Conservation (phyloP, 2,329 filamentous ascomycete species). For the Aureobasidium subglaciale region DNA sequence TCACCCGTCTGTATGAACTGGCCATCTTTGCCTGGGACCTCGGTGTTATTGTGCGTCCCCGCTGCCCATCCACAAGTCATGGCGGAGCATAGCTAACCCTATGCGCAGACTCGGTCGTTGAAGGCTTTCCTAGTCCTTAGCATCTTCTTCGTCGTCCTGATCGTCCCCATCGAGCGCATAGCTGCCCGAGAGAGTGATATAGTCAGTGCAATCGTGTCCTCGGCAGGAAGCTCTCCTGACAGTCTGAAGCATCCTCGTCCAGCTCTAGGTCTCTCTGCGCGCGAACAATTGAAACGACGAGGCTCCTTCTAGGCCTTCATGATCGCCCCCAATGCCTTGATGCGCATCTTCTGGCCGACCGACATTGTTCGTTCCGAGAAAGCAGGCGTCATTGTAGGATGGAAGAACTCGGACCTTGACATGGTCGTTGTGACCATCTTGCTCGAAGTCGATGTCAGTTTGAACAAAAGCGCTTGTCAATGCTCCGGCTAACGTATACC, state of each 20-base stretch:
- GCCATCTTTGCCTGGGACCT: conserved; percentile 97
- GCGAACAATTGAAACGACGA: conserved; percentile 87
- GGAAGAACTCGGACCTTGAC: conserved; percentile 87
- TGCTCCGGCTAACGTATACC: conserved; percentile 17
- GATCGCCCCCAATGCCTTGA: conserved; percentile 68
- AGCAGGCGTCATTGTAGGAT: conserved; percentile 86
- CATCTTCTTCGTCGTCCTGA: conserved; percentile 73
- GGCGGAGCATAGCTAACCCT: not conserved
- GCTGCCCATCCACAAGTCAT: not conserved
- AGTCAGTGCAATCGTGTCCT: conserved; percentile 48
- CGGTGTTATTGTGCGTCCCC: conserved; percentile 71
- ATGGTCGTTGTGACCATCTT: conserved; percentile 84
- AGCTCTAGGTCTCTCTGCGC: conserved; percentile 78
- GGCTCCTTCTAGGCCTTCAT: conserved; percentile 74
- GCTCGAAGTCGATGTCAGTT: conserved; percentile 78
- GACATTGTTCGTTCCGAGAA: conserved; percentile 67
- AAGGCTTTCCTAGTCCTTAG: conserved; percentile 81
- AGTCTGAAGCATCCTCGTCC: conserved; percentile 67
- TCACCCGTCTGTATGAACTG: conserved; percentile 93
- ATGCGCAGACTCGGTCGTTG: conserved; percentile 64
- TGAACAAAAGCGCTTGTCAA: not conserved
- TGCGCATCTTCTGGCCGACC: conserved; percentile 98
- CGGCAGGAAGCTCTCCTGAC: conserved; percentile 20
- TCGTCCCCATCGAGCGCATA: conserved; percentile 76
- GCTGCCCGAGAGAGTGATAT: conserved; percentile 71